A percentile compares a stretch with the other conserved stretches of the same genome.
phyloP scores from a whole-genome alignment of 1,284 basidiomycete species.

The Coniophora puteana region DNA sequence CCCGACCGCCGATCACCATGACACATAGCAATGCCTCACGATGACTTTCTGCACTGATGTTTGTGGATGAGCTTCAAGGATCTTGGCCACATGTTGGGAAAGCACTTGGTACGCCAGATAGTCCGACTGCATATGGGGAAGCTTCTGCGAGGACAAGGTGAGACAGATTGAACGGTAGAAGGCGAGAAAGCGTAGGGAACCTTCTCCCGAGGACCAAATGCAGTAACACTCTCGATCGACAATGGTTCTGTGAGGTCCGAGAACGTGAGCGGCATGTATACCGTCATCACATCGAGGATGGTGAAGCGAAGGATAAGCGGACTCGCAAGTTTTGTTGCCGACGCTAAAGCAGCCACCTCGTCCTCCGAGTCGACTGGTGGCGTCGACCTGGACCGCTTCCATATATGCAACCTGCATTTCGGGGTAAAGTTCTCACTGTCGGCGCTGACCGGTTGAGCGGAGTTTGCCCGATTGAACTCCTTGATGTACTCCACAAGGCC shows the following conservation, averaged over 20 bases:
- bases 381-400: conserved; percentile 34
- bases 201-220: conserved; percentile 66
- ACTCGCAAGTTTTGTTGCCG: conserved; percentile 18
- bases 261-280: conserved; percentile 50
- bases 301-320: conserved; percentile 48
- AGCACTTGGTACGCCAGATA: conserved; percentile 59
- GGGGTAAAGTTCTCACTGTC: conserved; percentile 4
- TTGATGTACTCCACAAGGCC: conserved; percentile 47
- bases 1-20: too few relatives aligned
- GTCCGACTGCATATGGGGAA: conserved; percentile 64
- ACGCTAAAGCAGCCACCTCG: conserved; percentile 6
- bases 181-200: conserved; percentile 27
- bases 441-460: neutral
- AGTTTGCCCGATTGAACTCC: conserved; percentile 42
- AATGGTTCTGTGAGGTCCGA: conserved; percentile 30
- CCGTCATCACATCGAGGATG: conserved; percentile 57
- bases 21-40: conserved; percentile 26
- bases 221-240: conserved; percentile 54
- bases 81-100: conserved; percentile 58
- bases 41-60: conserved; percentile 48
- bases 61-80: conserved; percentile 49
- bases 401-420: conserved; percentile 44
- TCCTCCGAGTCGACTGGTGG: too few relatives aligned
- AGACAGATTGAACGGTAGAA: conserved; percentile 1
- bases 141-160: conserved; percentile 40